These are phyloP conservation scores for Astrothelium macrocarpum DNA, from an alignment of 495 filamentous ascomycete genomes.

Conservation along the genomic window DNA sequence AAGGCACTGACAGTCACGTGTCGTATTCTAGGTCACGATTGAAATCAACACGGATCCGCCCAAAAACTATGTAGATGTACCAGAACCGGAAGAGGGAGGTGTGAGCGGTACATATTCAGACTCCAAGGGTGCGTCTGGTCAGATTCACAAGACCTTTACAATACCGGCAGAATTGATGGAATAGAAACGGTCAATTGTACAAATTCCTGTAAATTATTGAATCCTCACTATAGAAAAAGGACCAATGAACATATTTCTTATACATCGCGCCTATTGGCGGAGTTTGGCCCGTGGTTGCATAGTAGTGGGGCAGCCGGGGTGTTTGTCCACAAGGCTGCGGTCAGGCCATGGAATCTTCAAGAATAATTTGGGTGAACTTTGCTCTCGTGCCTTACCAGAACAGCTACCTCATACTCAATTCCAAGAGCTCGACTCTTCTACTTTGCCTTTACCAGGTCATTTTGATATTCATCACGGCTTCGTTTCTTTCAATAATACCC, in stretches of 20 bases:
- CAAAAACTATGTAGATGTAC: conserved; percentile 24
- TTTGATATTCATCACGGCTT: not conserved
- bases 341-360: conserved; percentile 5
- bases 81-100: conserved; percentile 18
- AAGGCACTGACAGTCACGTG: conserved; percentile 16
- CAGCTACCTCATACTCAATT: not conserved
- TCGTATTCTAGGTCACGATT: conserved; percentile 48
- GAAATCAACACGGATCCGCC: conserved; percentile 54
- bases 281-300: not conserved
- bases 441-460: not conserved
- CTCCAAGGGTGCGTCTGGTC: conserved; percentile 7
- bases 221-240: too few species aligned
- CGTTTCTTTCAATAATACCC: not conserved
- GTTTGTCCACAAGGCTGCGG: not conserved
- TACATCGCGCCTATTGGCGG: not conserved
- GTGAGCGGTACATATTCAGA: conserved; percentile 9
- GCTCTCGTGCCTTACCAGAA: not conserved
- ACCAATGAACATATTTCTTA: not conserved
- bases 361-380: not conserved
- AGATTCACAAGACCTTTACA: conserved; percentile 20
- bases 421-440: not conserved
- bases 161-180: conserved; percentile 20
- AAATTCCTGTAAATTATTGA: too few species aligned
- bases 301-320: not conserved
- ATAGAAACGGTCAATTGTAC: not conserved